phyloP scores from a whole-genome alignment of 352 stramenopile genomes.

The Pythium apleroticum region DNA sequence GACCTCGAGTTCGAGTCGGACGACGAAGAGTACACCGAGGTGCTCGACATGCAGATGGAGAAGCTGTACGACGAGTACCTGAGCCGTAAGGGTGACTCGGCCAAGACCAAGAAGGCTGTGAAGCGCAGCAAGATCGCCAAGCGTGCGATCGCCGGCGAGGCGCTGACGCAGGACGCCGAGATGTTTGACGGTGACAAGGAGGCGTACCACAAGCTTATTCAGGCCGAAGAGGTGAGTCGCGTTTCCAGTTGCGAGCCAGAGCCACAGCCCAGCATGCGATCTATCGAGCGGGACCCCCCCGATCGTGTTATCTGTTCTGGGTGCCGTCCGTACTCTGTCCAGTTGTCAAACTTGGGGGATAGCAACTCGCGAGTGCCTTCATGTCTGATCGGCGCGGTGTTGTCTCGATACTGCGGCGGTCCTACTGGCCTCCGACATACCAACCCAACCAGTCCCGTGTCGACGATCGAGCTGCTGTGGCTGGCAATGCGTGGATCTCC shows the following conservation, averaged over 20 bases:
- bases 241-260: not conserved
- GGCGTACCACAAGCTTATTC: slow-evolving; percentile 87
- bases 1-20: slow-evolving; percentile 32
- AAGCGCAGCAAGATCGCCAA: slow-evolving; percentile 87
- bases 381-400: slow-evolving; percentile 76
- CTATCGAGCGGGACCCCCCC: slow-evolving; percentile 37
- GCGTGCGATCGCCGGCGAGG: slow-evolving; percentile 75
- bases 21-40: slow-evolving; percentile 77
- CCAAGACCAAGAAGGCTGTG: slow-evolving; percentile 81
- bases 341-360: slow-evolving; percentile 92
- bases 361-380: slow-evolving; percentile 61
- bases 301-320: slow-evolving; percentile 92
- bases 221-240: slow-evolving; percentile 78
- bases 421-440: slow-evolving; percentile 79
- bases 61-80: slow-evolving; percentile 85
- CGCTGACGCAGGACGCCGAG: slow-evolving; percentile 71
- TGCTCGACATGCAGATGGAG: slow-evolving; percentile 84
- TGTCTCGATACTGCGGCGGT: slow-evolving; percentile 44
- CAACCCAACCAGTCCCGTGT: not conserved
- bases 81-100: slow-evolving; percentile 69
- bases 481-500: not conserved
- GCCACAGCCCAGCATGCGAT: slow-evolving; percentile 1
- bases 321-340: slow-evolving; percentile 85
- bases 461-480: slow-evolving; percentile 4
- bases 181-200: slow-evolving; percentile 84